Base-by-base conservation (phyloP, 1,284 basidiomycete species). In the Rhodotorula sp. region DNA sequence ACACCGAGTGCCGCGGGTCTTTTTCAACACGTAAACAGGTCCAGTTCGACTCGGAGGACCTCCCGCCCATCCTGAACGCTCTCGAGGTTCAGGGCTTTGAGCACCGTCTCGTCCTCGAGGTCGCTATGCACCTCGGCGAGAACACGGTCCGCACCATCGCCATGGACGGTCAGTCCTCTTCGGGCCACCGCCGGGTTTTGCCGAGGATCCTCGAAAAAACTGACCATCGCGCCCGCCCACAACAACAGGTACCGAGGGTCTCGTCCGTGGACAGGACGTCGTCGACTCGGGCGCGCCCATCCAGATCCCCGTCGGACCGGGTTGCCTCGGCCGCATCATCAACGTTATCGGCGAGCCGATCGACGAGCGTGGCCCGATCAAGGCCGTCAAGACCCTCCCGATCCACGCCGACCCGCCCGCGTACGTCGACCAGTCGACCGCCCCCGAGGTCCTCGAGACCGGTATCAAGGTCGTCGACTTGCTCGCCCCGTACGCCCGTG, bases 401-500 rank as follows among this genome's bases (percentile, higher is more conserved):
- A 99, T 99, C 82, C 95, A 99, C 84, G 91, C 93, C 79, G 95
- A 98, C 77, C 92, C 95, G 72, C 95, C 95, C 71, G 83, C 90
- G 60, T 99, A 98, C 86, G 91, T 96, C 77, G 95, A 98, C 80
- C 95, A 99, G 84, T 97, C 95, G 59, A 98, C 95, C 72, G 91
- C 91, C 64, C 94, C 95, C 77, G 95, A 99, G 83, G 92, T 99
- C 68, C 87, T 99, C 80, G 95, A 98, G 86, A 99, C 95, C 72
- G 95, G 95, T 86, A 98, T 99, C 88, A 98, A 99, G 87, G 95
- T 99, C 82, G 95, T 99, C 83, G 95, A 99, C 84, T 89, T 99
- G 77, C 90, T 99, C 78, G 95, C 95, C 74, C 95, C 95, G 72
- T 99, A 99, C 83, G 95, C 95, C 79, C 95, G 95, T 91, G 95